These are phyloP conservation scores for Malus hybrid DNA, from an alignment of 331 rosid genomes.

Conservation along the genomic window DNA sequence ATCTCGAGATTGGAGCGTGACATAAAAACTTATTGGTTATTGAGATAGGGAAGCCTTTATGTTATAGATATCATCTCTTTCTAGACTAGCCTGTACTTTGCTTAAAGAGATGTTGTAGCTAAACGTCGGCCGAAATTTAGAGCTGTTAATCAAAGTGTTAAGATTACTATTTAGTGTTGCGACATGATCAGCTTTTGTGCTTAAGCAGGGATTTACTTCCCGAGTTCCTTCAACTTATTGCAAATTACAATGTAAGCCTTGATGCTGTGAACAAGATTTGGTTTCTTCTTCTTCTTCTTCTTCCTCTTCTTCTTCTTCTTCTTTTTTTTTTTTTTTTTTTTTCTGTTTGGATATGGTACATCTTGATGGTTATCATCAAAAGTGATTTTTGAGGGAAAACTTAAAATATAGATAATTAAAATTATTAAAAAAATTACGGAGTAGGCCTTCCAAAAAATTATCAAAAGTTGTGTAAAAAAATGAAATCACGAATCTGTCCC, in stretches of 20 bases:
- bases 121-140: not conserved
- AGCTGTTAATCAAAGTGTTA: not conserved
- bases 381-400: too few relatives aligned
- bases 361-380: not conserved
- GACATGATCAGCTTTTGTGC: not conserved
- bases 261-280: too few relatives aligned
- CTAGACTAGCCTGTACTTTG: not conserved
- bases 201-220: not conserved
- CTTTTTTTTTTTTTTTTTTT: not conserved
- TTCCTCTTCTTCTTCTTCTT: not conserved
- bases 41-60: not conserved
- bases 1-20: too few relatives aligned
- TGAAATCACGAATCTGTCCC: too few relatives aligned
- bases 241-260: not conserved
- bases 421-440: too few relatives aligned
- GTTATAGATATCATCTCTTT: not conserved
- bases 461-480: too few relatives aligned
- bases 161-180: not conserved
- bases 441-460: too few relatives aligned
- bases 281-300: not conserved
- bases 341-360: not conserved
- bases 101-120: not conserved
- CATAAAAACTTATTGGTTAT: not conserved
- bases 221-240: not conserved
- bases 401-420: too few relatives aligned